phyloP scores from a whole-genome alignment of 2,329 filamentous ascomycete genomes.

The Chrysoporthe puriensis region DNA sequence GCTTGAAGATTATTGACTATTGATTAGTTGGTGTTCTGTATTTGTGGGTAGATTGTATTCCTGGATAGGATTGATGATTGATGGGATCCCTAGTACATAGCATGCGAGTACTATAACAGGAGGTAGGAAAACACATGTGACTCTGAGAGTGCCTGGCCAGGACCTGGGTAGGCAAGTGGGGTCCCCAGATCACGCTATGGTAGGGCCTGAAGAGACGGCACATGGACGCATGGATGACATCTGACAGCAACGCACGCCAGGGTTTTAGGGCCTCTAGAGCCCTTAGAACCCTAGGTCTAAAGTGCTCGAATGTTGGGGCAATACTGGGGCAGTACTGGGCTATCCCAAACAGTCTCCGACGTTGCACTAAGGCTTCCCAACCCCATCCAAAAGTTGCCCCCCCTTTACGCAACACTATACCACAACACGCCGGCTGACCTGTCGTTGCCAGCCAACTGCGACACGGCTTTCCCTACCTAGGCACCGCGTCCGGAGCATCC shows the following conservation, averaged over 20 bases:
- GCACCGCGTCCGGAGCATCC: not conserved
- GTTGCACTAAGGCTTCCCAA: not conserved
- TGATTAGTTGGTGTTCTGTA: not conserved
- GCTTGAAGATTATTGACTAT: not conserved
- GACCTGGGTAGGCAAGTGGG: not conserved
- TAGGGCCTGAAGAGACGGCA: not conserved
- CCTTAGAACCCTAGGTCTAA: not conserved
- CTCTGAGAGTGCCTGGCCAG: not conserved
- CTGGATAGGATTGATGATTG: not conserved
- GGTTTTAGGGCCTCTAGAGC: not conserved
- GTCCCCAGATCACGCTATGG: not conserved
- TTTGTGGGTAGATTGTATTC: not conserved
- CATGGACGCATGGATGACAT: not conserved
- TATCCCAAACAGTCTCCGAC: not conserved
- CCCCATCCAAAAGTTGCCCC: not conserved
- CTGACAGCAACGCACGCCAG: not conserved
- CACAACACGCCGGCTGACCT: slow-evolving; percentile 1
- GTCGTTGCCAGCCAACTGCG: slow-evolving; percentile 2
- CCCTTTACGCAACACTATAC: slow-evolving; percentile 12
- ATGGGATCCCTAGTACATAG: too few relatives aligned
- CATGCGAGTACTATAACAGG: too few relatives aligned
- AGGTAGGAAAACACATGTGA: not conserved
- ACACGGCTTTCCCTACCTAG: not conserved
- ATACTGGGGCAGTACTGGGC: not conserved
- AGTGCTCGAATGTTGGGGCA: slow-evolving; percentile 3